Conservation (phyloP, 192 early-diverging fungal species). For the Coemansia erecta region DNA sequence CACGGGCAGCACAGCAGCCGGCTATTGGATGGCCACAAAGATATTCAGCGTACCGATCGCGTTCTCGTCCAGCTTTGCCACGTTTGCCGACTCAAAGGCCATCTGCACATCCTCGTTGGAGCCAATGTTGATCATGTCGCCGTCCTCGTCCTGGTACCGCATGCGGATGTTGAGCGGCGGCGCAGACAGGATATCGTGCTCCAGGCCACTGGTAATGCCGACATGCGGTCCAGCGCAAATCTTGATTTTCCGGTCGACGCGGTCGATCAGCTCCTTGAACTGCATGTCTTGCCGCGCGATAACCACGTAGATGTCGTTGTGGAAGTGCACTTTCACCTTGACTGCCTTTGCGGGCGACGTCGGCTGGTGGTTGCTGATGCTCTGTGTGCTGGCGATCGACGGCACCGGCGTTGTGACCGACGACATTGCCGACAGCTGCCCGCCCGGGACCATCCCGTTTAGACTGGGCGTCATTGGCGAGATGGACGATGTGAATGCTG, state of each 20-base stretch:
- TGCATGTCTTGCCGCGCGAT: conserved; percentile 75
- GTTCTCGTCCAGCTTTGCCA: conserved; percentile 34
- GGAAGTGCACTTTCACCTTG: conserved; percentile 88
- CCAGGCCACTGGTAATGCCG: conserved; percentile 48
- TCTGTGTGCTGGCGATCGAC: conserved; percentile 9
- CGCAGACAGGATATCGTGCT: conserved; percentile 41
- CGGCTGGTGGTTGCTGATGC: conserved; percentile 16
- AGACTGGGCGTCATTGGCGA: conserved; percentile 41
- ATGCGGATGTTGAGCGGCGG: conserved; percentile 63
- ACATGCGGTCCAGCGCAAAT: conserved; percentile 66
- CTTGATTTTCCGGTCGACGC: conserved; percentile 89
- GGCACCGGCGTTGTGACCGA: conserved; percentile 28
- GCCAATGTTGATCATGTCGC: conserved; percentile 82
- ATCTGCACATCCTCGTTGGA: conserved; percentile 88
- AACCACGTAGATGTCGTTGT: conserved; percentile 84
- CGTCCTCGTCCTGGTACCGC: conserved; percentile 91
- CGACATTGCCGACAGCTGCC: conserved; percentile 24
- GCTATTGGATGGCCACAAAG: conserved; percentile 32
- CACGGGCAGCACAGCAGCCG: neutral
- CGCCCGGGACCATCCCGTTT: neutral
- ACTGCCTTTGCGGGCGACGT: conserved; percentile 51
- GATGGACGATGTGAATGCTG: conserved; percentile 36
- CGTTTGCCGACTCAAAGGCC: conserved; percentile 76
- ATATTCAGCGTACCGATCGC: conserved; percentile 48
- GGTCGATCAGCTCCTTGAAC: conserved; percentile 72